Base-by-base conservation (phyloP, 331 rosid genomes). In the Telfairia occidentalis region DNA sequence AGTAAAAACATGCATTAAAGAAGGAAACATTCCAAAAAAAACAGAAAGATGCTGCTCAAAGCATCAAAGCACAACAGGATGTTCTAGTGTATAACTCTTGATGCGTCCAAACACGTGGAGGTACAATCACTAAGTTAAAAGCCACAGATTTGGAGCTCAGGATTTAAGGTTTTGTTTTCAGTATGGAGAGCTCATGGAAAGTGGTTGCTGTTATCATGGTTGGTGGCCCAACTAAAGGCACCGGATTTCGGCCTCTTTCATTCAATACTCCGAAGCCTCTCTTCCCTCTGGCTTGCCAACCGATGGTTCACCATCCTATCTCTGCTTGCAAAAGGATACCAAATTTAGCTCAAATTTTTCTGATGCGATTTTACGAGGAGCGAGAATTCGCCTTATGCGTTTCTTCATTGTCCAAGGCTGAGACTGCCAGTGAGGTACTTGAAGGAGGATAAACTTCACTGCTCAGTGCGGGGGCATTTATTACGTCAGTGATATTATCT, bases 151-250 rank as follows among this genome's bases (percentile, higher is more conserved):
- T 67, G 40, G 19, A 79, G 75, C 77, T 77, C 61, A 83, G 53
- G 86, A 85, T 85, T 83, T 57, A 78, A 80, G 52, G 40, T 43
- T 76, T 77, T 18, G 18, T 19, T 79, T 64, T 18, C 32, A 57
- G 28, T 7, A 88, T 89, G 95, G 92, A 83, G 52, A 87, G 75
- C 81, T 83, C 92, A 35, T 95, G 81, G 82, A 92, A 89, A 81
- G 96, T 92, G 73, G 96, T 92, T 73, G 98, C 98, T 32, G 96
- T 90, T 55, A 92, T 92, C 82, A 90, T 92, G 98, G 96, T 92
- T 61, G 98, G 98, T 38, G 96, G 98, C 19, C 98, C 98, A 61
- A 92, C 96, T 1, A 90, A 92, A 90, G 98, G 99, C 90, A 95
- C 99, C 70, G 87, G 99, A 86, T 95, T 95, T 81, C 87, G 97